Conservation (phyloP, 2,329 filamentous ascomycete genomes). For the Botrytis cinerea region DNA sequence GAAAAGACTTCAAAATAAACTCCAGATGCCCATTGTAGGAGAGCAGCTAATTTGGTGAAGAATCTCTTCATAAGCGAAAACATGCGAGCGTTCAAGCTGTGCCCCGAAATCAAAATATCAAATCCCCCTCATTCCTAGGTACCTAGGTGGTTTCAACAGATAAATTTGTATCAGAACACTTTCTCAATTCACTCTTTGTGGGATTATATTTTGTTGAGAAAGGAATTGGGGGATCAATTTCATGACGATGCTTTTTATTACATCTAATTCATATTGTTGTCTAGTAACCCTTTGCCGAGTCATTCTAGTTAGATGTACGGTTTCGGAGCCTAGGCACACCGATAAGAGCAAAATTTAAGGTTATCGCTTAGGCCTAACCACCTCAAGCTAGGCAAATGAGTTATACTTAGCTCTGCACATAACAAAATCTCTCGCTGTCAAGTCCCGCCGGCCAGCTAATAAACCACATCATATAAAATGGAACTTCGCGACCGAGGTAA, state of each 20-base stretch:
- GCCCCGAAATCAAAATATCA: neutral
- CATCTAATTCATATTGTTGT: neutral
- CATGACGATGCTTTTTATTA: neutral
- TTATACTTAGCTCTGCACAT: conserved; percentile 16
- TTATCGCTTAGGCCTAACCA: conserved; percentile 11
- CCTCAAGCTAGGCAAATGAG: conserved; percentile 6
- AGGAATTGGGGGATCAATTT: neutral
- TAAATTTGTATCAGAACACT: neutral
- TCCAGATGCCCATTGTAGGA: neutral
- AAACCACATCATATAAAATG: conserved; percentile 10
- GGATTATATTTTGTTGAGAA: neutral
- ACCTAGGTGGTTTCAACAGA: neutral
- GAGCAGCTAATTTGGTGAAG: conserved; percentile 8
- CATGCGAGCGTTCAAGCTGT: neutral
- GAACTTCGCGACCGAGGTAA: conserved; percentile 18
- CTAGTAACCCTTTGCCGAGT: neutral
- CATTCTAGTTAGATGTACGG: neutral
- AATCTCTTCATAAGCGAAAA: conserved; percentile 14
- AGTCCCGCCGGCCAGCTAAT: neutral
- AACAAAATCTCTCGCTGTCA: conserved; percentile 17
- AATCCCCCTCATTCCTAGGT: neutral
- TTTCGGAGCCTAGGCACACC: neutral
- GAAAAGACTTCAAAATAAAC: neutral
- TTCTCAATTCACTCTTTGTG: neutral
- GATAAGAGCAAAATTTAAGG: conserved; percentile 18